Conservation (phyloP, 169 alveolate genomes). For the Plasmodium knowlesi region DNA sequence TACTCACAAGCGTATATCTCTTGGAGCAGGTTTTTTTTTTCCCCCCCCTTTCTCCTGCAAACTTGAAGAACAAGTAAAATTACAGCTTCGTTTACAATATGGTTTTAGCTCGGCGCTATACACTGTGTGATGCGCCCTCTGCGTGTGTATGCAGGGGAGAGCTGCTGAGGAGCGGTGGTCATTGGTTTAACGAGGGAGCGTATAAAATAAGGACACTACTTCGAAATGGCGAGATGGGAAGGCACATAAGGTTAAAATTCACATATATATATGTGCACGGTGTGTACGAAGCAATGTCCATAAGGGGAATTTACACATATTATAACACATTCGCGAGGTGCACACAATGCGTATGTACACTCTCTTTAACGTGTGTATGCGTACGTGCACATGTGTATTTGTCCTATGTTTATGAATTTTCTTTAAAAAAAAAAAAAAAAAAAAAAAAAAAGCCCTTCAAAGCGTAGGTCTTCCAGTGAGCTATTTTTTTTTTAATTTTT, state of each 20-base stretch:
- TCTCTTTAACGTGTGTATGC: not conserved
- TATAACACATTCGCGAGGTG: not conserved
- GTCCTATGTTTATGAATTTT: not conserved
- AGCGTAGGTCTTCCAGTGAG: not conserved
- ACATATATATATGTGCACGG: not conserved
- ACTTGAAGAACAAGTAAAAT: not conserved
- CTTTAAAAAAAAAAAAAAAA: not conserved
- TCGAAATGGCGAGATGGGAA: not conserved
- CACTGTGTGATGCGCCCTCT: too few species aligned
- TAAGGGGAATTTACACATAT: not conserved
- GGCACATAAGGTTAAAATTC: not conserved
- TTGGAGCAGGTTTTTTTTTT: not conserved
- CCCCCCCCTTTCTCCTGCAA: not conserved
- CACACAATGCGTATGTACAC: not conserved
- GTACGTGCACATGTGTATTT: not conserved
- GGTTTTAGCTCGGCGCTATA: not conserved
- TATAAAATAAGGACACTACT: not conserved
- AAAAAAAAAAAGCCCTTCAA: slow-evolving; percentile 1
- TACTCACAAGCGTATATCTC: not conserved
- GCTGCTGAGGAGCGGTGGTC: not conserved
- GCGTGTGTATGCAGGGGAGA: not conserved
- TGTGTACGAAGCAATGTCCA: not conserved
- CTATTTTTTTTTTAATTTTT: not conserved
- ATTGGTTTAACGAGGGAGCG: not conserved
- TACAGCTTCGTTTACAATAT: not conserved